Base-by-base conservation (phyloP, 257 asterid species). In the Scutellaria baicalensis region DNA sequence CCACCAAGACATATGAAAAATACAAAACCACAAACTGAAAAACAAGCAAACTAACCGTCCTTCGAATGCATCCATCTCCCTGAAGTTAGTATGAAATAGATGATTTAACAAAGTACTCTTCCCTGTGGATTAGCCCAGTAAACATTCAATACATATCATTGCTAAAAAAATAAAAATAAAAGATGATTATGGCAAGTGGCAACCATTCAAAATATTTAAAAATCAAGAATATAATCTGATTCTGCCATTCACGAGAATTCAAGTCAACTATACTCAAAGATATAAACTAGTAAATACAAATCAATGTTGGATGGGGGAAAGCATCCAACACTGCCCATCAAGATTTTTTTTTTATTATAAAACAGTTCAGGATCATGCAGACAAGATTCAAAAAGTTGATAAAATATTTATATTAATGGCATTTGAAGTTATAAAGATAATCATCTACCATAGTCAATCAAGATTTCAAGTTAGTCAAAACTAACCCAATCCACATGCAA, bases 101-200 rank as follows among this genome's bases (percentile, higher is more conserved):
- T 82, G 80, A 78, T 82, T 82, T 69, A 82, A 57, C 75, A 82
- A 66, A 35, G 86, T 82, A 45, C 84, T 78, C 70, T 82, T 82
- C 58, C 86, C 86, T 82, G 77, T 33, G 33, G 44, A 76, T 47
- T 40, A 49, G 9, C 52, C 39, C 57, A 62, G 38, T 5, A 31
- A 59, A 20, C 18, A 70, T 3, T 14, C 33, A 59, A 6, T 4
- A 57, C 4, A 6, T 7, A 35, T 7, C 14, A 35, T 23, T 23
- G 69, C 12, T 27, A 36, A 33, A 12, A 60, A 63, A 11, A 40
- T 18, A 21, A 76, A 59, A 38, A 12, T 56, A 27, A 65, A 33
- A 21, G 48, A 1, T 43, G 44, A 23, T 11, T 9, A 11, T 9
- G 10, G 16, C 33, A 43, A 69, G 8, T 9, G 10, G 16, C 33